Evolutionary conservation across 2,329 filamentous ascomycete species (phyloP), one percentile per base, ranked within the genome.

Genomic region (Trichoderma cornu-damae): DNA sequence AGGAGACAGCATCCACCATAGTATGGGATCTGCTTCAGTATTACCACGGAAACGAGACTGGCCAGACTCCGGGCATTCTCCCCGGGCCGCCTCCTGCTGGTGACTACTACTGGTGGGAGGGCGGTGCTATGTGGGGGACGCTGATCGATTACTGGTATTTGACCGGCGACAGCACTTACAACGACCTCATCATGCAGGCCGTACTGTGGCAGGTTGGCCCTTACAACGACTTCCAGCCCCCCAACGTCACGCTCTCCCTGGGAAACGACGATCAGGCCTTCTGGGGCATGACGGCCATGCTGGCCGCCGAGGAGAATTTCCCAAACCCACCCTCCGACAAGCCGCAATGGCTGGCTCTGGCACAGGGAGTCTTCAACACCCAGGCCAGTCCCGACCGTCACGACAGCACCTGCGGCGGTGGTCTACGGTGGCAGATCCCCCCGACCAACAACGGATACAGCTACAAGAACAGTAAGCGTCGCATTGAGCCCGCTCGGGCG

Each of bases 391-490:
- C 75, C 1, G 78, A 83, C 44, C 86, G 86, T 74, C 84, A 89
- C 65, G 77, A 77, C 7, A 70, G 74, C 0, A 71, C 70, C 0
- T 77, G 76, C 16, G 83, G 82, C 59, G 80, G 79, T 43, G 89
- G 88, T 18, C 70, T 92, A 61, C 79, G 87, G 63, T 90, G 87
- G 87, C 89, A 93, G 74, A 88, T 93, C 60, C 89, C 85, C 62
- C 76, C 80, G 5, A 84, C 86, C 64, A 90, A 92, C 68, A 79
- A 77, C 44, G 89, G 89, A 32, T 93, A 89, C 70, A 79, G 86
- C 66, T 91, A 92, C 77, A 94, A 86, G 69, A 86, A 86, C 70
- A 76, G 73, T 75, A 58, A 64, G 66, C 57, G 8, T 18, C 4
- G 8, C 4, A 12, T 34, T 20, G 26, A 43, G 12, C 24, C 18